A percentile compares a stretch with the other conserved stretches of the same genome.
These are phyloP conservation scores for Fragilaria radians DNA, from an alignment of 108 stramenopile species.

Conservation along the genomic window DNA sequence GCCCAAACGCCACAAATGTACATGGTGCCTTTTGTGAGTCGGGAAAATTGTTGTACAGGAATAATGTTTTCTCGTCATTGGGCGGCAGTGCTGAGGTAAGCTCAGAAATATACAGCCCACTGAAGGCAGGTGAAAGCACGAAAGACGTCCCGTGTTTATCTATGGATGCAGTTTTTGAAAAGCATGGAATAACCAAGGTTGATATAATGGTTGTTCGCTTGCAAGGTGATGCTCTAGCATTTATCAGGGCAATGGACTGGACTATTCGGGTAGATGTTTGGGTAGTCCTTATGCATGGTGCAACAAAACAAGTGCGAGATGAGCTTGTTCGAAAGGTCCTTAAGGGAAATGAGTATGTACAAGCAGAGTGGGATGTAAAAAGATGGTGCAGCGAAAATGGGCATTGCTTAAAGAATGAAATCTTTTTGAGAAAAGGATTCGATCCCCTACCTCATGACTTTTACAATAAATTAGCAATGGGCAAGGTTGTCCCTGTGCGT, in stretches of 20 bases:
- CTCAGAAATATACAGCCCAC: conserved; percentile 12
- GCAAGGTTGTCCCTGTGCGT: too few species aligned
- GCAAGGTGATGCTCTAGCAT: conserved; percentile 40
- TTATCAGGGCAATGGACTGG: conserved; percentile 45
- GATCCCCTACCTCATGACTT: conserved; percentile 38
- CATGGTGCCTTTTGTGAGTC: conserved; percentile 42
- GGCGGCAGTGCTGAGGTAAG: conserved; percentile 18
- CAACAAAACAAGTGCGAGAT: conserved; percentile 15
- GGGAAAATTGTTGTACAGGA: conserved; percentile 15
- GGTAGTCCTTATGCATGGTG: conserved; percentile 35
- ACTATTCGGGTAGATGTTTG: conserved; percentile 34
- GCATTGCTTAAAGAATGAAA: conserved; percentile 39
- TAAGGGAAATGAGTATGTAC: conserved; percentile 44
- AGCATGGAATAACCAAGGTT: too few species aligned
- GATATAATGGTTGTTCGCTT: conserved; percentile 41
- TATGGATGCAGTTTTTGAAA: conserved; percentile 14
- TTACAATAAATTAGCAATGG: too few species aligned
- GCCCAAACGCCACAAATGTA: conserved; percentile 16
- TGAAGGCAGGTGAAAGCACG: conserved; percentile 6
- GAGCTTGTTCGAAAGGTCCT: too few species aligned
- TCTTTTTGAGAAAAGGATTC: conserved; percentile 40
- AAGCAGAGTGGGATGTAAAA: conserved; percentile 46
- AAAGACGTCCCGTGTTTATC: conserved; percentile 12
- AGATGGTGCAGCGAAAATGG: conserved; percentile 34
- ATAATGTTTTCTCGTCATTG: conserved; percentile 19